phyloP scores from a whole-genome alignment of 208 protist genomes.

The Leptomonas pyrrhocoris region DNA sequence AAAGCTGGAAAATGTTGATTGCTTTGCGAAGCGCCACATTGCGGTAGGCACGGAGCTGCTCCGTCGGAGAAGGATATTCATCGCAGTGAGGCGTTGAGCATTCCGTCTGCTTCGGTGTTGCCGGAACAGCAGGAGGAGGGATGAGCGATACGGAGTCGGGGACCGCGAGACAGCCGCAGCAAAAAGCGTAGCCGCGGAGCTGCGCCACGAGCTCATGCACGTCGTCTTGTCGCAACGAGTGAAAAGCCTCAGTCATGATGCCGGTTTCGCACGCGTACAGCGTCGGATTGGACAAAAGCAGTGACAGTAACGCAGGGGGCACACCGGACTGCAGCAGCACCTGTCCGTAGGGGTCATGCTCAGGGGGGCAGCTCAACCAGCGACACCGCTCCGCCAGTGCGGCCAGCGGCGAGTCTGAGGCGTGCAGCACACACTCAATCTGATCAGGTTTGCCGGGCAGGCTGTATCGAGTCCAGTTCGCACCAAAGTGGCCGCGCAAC shows the following conservation, averaged over 20 bases:
- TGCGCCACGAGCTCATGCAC: slow-evolving; percentile 17
- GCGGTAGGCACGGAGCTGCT: slow-evolving; percentile 23
- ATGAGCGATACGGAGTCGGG: slow-evolving; percentile 19
- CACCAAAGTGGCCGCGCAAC: slow-evolving; percentile 54
- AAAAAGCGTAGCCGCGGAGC: slow-evolving; percentile 21
- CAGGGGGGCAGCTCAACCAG: slow-evolving; percentile 57
- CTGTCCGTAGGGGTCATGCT: slow-evolving; percentile 73
- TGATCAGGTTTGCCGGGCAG: slow-evolving; percentile 60
- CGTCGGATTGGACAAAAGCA: slow-evolving; percentile 51
- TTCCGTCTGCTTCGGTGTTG: neutral
- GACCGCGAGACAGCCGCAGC: slow-evolving; percentile 1
- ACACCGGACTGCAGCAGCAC: slow-evolving; percentile 67
- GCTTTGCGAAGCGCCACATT: slow-evolving; percentile 17
- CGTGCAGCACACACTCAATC: slow-evolving; percentile 82
- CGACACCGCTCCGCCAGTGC: slow-evolving; percentile 80
- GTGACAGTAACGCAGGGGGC: slow-evolving; percentile 41
- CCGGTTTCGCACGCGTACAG: slow-evolving; percentile 35
- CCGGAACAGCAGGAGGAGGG: neutral
- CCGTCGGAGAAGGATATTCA: neutral
- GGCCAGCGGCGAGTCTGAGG: slow-evolving; percentile 69
- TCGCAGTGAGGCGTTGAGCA: neutral
- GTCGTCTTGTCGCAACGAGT: slow-evolving; percentile 21
- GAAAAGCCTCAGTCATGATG: slow-evolving; percentile 24
- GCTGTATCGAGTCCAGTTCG: slow-evolving; percentile 65
- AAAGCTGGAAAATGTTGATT: slow-evolving; percentile 14